Base-by-base conservation (phyloP, 2,329 filamentous ascomycete species). In the Fusarium longipes region DNA sequence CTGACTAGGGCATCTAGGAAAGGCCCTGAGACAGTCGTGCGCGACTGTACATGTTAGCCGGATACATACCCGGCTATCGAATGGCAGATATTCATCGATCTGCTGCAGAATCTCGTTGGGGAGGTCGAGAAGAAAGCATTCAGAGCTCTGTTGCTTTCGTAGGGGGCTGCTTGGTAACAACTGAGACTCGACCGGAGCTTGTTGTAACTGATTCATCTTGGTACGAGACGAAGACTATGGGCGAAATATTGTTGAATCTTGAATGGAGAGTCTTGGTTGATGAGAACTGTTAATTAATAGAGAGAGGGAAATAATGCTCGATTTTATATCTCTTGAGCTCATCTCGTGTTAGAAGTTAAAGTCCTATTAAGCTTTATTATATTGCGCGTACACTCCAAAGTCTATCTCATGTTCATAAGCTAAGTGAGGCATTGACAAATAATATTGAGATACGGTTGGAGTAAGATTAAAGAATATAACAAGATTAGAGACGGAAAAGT, bases 11-110 rank as follows among this genome's bases (percentile, higher is more conserved):
- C 17, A 10, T n/a, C 5, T 14, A 8, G 12, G 5, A 2, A 8
- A 14, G 17, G 8, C 14, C 14, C 3, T 20, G 14, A 58, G 12
- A 7, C 25, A 15, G 18, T 11, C 6, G 25, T 45, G 20, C 10
- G 39, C 14, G 3, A 14, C 2, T 18, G 4, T 20, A 25, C 45
- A 59, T 29, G 35, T 47, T 25, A 12, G 20, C n/a, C 42, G 14
- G 14, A 53, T 53, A 38, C 44, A 52, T 25, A 43, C 15, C 36
- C 38, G 59, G 24, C 35, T 48, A 22, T 6, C n/a, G 8, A 24
- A 6, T 2, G 40, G 52, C 11, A 64, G 44, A 11, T 45, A 8
- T 18, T 9, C n/a, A 18, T 43, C 25, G 5, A 59, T 18, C 4
- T 43, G 4, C 9, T 33, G 3, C 10, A 42, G 18, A 20, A 52